Evolutionary conservation across 306 rosid species (phyloP).

Genomic region (Ziziphus jujuba): DNA sequence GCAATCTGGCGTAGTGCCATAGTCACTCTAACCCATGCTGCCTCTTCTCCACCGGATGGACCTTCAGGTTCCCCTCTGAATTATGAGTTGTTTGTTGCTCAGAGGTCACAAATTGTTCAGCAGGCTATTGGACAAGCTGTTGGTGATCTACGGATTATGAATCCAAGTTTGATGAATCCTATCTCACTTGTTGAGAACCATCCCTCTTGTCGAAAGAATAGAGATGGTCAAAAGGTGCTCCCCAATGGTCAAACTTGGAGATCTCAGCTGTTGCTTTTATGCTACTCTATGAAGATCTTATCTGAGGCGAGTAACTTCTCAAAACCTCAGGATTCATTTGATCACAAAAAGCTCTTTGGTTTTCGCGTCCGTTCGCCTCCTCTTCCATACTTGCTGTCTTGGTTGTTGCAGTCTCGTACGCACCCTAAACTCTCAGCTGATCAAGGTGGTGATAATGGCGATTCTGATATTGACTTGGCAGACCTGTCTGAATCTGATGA

Average conservation of each 20-base stretch:
- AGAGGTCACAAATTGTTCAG: constrained; percentile 87
- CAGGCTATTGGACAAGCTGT: constrained; percentile 94
- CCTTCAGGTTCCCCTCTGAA: constrained; percentile 86
- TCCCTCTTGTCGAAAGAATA: constrained; percentile 88
- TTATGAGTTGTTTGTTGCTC: constrained; percentile 93
- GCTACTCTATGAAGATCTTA: constrained; percentile 86
- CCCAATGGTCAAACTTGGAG: constrained; percentile 97
- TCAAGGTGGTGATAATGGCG: constrained; percentile 89
- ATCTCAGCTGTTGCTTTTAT: constrained; percentile 72
- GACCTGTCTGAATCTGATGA: constrained; percentile 86
- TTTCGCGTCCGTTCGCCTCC: constrained; percentile 86
- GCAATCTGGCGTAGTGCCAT: constrained; percentile 81
- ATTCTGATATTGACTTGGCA: constrained; percentile 85
- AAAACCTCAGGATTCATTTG: constrained; percentile 75
- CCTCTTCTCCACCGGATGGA: constrained; percentile 98
- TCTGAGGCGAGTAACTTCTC: constrained; percentile 70
- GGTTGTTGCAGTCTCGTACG: constrained; percentile 85
- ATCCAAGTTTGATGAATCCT: constrained; percentile 82
- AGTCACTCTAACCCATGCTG: constrained; percentile 85
- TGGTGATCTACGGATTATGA: constrained; percentile 85
- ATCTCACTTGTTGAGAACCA: constrained; percentile 94
- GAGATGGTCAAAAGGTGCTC: constrained; percentile 94
- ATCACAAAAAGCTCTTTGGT: constrained; percentile 83
- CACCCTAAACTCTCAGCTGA: constrained; percentile 90
- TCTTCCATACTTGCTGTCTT: constrained; percentile 85